Evolutionary conservation across 2,329 filamentous ascomycete species (phyloP), one percentile per base, ranked within the genome.

Genomic region (Escovopsis sp.): DNA sequence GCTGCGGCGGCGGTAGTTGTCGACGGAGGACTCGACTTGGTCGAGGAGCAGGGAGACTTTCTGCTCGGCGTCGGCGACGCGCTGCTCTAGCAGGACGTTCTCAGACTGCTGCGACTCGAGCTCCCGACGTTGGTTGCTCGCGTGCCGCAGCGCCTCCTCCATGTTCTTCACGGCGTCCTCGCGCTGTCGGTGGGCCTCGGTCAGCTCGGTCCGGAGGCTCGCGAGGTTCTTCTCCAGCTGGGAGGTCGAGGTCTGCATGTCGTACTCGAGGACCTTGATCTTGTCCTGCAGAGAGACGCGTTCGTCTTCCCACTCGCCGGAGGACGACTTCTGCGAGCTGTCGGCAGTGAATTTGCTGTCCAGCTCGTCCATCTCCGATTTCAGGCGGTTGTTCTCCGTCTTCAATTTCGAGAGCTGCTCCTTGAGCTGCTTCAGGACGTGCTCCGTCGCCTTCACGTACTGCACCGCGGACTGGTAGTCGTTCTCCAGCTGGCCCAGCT

Each of bases 381-480:
- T 87, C 28, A 98, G 66, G 40, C 81, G 80, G 14, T 68, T 64
- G 50, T 94, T 94, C 41, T 90, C 81, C 11, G 75, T 62, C 68
- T 96, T 96, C 61, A 92, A 90, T 39, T 86, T 83, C 36, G 80
- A 70, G n/a, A 98, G 68, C 60, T 98, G 90, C 50, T 94, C 86
- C 63, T 96, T 96, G 69, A 98, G 88, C 57, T 92, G 88, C 58
- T 90, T 87, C 33, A 98, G 72, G 86, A 98, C 94, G 70, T 94
- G 96, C 60, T 98, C 90, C 2, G 90, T 96, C 39, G 90, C 90
- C 58, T 94, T 92, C 46, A 98, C 84, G 51, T 98, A 98, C 57
- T 94, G 90, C 34, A 96, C 87, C 13, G 90, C 88, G 29, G 90
- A 94, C 57, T 94, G 86, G 54, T 98, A 94, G 55, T 98, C 90